Base-by-base conservation (phyloP, 2,329 filamentous ascomycete genomes). In the Shiraia sp. region DNA sequence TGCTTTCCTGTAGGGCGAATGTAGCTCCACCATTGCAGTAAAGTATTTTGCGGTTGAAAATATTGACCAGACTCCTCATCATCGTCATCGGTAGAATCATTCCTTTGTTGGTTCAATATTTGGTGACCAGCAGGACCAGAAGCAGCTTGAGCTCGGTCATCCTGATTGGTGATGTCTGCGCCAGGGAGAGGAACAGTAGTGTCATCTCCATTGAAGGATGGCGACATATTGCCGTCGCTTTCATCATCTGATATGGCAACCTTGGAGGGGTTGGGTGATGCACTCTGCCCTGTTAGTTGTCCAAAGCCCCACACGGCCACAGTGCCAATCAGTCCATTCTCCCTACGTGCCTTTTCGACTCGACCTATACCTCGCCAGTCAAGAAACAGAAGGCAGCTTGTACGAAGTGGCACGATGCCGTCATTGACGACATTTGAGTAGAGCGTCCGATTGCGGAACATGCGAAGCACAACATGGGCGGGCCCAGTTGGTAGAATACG, bases 381-480 rank as follows among this genome's bases (percentile, higher is more conserved):
- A 1, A 99, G 75, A 61, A 99, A 99, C 5, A 99, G 73, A n/a
- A 99, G 75, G 68, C 92, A 99, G 50, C 92, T 97, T 4, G 93
- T 99, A 15, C 93, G 83, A 24, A 99, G 74, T 2, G 93, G 93
- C 4, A 99, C 93, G 55, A 99, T 96, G 3, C 91, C 92, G 70
- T 97, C 92, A 62, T 97, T 97, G 55, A 97, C 92, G 10, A 97
- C 91, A 60, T 97, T 97, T 2, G 91, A 96, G 67, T 97, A 97
- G 1, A 96, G 78, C 0, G 93, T 97, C 12, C 92, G 80, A 65
- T 95, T 95, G 15, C 89, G 79, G 68, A 97, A 97, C 71, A 88
- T 90, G 63, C 87, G 85, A 28, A 97, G 72, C 1, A 91, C 92
- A 40, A 83, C 81, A 67, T 96, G 91, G 6, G 92, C 93, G 12